Evolutionary conservation across 2,329 filamentous ascomycete species (phyloP), one percentile per base, ranked within the genome.

Genomic region (Fusarium sarcochroum): DNA sequence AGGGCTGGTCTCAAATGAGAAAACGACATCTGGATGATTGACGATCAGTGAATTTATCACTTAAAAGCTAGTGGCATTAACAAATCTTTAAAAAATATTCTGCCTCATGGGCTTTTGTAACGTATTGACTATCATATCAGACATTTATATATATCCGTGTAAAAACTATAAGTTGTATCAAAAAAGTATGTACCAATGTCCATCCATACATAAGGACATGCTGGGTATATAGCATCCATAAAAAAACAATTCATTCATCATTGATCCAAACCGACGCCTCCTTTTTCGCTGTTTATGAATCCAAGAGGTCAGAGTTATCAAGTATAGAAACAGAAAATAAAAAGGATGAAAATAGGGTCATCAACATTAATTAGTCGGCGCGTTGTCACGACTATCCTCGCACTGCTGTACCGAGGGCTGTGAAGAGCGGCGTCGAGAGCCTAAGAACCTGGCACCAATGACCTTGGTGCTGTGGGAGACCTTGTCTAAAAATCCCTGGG

Each of bases 401-500:
- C 58, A 72, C 47, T 78, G 70, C 34, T 77, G 76, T 34, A 76
- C 66, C n/a, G 74, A 71, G 17, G 73, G 73, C 23, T 76, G 76
- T 9, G 76, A 79, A 20, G 75, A 76, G 27, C 74, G 75, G 23
- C 76, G 69, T 21, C 75, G 72, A n/a, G 73, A 58, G 18, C 70
- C 66, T 38, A 69, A 51, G 4, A 75, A 46, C n/a, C 72, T 78
- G 32, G 68, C 70, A 23, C 76, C 62, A 23, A 77, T 59, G 4
- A 63, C 63, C 34, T 54, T 69, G 2, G 75, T 61, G 7, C 71
- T 55, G 20, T 66, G 66, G 4, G 75, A 74, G 4, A 77, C 67
- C 32, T 68, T 76, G 15, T 58, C 69, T 6, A 77, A 38, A 9
- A 78, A 63, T 10, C 65, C 58, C 14, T 61, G 65, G 0, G 66